A percentile compares a stretch with the other conserved stretches of the same genome.
Evolutionary conservation across 352 stramenopile species (phyloP).

Genomic region (Globisporangium mamillatum): DNA sequence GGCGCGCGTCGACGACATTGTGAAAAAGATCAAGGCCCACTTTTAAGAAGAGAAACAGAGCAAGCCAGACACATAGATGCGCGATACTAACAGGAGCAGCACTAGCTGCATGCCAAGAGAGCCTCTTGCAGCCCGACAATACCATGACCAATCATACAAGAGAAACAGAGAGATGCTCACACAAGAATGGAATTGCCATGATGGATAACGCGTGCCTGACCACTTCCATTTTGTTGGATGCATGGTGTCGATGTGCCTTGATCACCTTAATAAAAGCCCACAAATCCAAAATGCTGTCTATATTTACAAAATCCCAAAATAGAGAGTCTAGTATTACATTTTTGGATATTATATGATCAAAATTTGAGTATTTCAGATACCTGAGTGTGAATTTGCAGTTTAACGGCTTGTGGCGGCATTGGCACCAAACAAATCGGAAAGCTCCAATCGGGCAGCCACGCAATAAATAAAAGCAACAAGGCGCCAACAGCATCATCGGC

Average conservation of each 20-base stretch:
- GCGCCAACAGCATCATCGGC: neutral
- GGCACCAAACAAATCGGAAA: slow-evolving; percentile 2
- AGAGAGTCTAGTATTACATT: neutral
- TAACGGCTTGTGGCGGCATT: neutral
- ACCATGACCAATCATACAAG: neutral
- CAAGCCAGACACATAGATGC: slow-evolving; percentile 5
- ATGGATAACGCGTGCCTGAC: neutral
- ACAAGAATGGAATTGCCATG: neutral
- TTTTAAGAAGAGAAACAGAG: slow-evolving; percentile 30
- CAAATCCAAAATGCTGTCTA: neutral
- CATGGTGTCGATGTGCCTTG: neutral
- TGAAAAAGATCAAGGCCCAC: slow-evolving; percentile 90
- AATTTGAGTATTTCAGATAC: neutral
- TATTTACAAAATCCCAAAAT: neutral
- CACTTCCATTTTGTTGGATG: neutral
- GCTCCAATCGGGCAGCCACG: slow-evolving; percentile 1
- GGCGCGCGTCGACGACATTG: slow-evolving; percentile 93
- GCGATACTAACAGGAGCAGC: neutral
- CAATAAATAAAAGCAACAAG: slow-evolving; percentile 4
- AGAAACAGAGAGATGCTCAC: neutral
- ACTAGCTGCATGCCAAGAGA: neutral
- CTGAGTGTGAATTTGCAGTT: neutral
- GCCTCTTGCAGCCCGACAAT: neutral
- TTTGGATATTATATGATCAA: neutral
- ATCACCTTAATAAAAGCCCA: slow-evolving; percentile 7